Conservation (phyloP, 2,329 filamentous ascomycete species). For the Colletotrichum sp. region DNA sequence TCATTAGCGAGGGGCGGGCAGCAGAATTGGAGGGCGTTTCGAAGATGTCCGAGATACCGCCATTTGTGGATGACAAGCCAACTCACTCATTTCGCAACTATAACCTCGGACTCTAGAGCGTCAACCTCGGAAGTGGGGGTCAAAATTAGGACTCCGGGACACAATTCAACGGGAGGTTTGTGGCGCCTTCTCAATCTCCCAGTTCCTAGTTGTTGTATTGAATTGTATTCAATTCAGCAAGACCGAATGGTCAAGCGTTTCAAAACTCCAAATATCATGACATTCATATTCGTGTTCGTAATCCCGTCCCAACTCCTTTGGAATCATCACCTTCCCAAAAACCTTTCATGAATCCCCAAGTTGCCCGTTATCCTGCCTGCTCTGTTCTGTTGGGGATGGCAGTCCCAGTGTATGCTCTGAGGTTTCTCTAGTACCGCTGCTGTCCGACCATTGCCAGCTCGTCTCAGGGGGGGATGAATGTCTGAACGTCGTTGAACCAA, state of each 20-base stretch:
- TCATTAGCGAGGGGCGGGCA: not conserved
- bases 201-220: not conserved
- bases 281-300: not conserved
- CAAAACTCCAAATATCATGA: not conserved
- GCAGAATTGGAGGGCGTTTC: not conserved
- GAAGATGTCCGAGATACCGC: not conserved
- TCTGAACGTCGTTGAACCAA: not conserved
- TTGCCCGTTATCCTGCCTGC: not conserved
- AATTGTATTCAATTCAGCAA: not conserved
- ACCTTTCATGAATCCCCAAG: not conserved
- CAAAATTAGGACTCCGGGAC: not conserved
- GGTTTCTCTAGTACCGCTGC: not conserved
- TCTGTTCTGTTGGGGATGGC: not conserved
- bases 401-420: not conserved
- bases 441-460: not conserved
- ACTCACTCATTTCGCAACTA: not conserved
- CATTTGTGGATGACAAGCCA: not conserved
- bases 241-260: not conserved
- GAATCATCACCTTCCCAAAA: not conserved
- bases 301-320: not conserved
- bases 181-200: not conserved
- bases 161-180: not conserved
- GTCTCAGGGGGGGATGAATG: not conserved
- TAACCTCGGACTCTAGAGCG: rapidly evolving
- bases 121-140: not conserved